Conservation (phyloP, 768 basidiomycete species). For the Lepiota subincarnata region DNA sequence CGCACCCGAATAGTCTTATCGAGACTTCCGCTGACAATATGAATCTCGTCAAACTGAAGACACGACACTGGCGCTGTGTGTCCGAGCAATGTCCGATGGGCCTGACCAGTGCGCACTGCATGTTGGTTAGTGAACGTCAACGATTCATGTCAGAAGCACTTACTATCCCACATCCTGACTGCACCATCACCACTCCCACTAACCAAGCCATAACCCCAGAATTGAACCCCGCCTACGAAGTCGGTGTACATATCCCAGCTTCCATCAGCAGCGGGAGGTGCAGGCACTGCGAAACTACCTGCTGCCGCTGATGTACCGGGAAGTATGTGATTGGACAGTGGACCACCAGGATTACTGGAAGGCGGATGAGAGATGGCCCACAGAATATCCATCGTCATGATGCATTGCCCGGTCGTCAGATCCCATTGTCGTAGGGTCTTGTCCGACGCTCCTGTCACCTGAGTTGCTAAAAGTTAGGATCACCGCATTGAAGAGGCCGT, state of each 20-base stretch:
- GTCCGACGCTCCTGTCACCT: slow-evolving; percentile 98
- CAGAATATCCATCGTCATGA: slow-evolving; percentile 99
- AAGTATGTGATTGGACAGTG: slow-evolving; percentile 42
- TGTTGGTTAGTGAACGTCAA: not conserved
- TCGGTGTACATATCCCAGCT: slow-evolving; percentile 95
- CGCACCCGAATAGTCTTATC: slow-evolving; percentile 89
- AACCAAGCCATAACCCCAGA: slow-evolving; percentile 97
- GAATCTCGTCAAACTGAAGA: slow-evolving; percentile 93
- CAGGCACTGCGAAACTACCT: slow-evolving; percentile 75
- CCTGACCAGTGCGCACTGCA: slow-evolving; percentile 95
- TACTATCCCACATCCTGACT: slow-evolving; percentile 99
- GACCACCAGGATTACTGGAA: slow-evolving; percentile 33
- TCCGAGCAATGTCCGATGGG: slow-evolving; percentile 87
- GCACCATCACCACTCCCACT: slow-evolving; percentile 97
- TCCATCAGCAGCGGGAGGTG: slow-evolving; percentile 84
- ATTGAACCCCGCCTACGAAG: slow-evolving; percentile 96
- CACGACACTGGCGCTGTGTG: slow-evolving; percentile 93
- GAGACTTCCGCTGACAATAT: slow-evolving; percentile 88
- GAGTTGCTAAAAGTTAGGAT: slow-evolving; percentile 17
- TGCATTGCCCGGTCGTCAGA: slow-evolving; percentile 93
- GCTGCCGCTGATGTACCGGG: slow-evolving; percentile 51
- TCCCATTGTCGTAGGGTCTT: slow-evolving; percentile 99
- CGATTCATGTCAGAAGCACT: slow-evolving; percentile 25
- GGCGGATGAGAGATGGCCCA: slow-evolving; percentile 97
- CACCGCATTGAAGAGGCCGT: not conserved